Conservation (phyloP, 768 basidiomycete genomes). For the Suillus variegatus region DNA sequence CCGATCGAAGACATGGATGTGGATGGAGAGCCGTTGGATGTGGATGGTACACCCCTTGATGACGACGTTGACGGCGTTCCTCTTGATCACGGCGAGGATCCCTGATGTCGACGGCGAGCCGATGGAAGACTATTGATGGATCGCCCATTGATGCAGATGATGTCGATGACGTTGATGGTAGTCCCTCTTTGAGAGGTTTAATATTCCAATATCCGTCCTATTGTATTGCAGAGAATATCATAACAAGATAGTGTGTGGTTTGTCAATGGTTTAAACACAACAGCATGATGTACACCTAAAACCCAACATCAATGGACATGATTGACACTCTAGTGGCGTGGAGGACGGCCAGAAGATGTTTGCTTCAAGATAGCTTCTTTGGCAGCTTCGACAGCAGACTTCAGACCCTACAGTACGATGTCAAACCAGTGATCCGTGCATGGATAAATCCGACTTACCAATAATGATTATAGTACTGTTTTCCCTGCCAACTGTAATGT, state of each 20-base stretch:
- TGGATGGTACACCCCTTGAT: slow-evolving; percentile 40
- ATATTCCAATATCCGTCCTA: neutral
- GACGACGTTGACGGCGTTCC: slow-evolving; percentile 41
- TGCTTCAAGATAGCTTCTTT: slow-evolving; percentile 76
- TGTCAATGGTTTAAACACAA: neutral
- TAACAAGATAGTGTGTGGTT: slow-evolving; percentile 1
- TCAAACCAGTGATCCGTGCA: slow-evolving; percentile 12
- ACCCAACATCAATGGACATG: neutral
- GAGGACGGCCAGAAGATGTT: slow-evolving; percentile 29
- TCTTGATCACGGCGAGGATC: slow-evolving; percentile 26
- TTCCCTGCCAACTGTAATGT: slow-evolving; percentile 89
- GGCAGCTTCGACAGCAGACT: slow-evolving; percentile 64
- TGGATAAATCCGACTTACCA: slow-evolving; percentile 49
- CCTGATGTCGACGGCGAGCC: slow-evolving; percentile 28
- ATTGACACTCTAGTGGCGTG: neutral
- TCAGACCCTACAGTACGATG: slow-evolving; percentile 55
- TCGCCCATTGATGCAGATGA: slow-evolving; percentile 33
- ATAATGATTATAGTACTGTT: slow-evolving; percentile 85
- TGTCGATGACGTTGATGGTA: slow-evolving; percentile 19
- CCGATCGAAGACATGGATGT: slow-evolving; percentile 51
- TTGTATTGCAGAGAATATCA: slow-evolving; percentile 4
- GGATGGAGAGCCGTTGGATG: slow-evolving; percentile 45
- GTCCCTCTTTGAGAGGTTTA: slow-evolving; percentile 2
- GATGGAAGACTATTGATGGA: slow-evolving; percentile 40
- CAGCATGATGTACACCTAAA: neutral